Conservation (phyloP, 176 grass and related monocot species). For the Rhynchospora breviuscula region DNA sequence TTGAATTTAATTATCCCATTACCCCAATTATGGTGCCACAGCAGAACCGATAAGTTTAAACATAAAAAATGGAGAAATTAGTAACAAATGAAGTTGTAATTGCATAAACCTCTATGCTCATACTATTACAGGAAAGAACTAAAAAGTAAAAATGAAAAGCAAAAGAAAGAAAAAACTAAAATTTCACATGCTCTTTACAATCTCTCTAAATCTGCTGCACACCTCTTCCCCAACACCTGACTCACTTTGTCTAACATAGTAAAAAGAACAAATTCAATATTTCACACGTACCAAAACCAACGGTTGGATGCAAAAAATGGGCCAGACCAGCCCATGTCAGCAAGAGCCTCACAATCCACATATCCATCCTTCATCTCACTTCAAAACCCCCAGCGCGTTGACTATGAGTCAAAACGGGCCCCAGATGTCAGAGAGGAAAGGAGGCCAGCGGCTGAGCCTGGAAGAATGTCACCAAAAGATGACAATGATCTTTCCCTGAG, state of each 20-base stretch:
- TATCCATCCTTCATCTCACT: not conserved
- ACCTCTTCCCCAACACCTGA: not conserved
- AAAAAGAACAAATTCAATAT: slow-evolving; percentile 30
- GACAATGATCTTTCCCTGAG: slow-evolving; percentile 54
- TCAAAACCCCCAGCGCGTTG: not conserved
- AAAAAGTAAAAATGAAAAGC: not conserved
- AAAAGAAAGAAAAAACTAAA: slow-evolving; percentile 23
- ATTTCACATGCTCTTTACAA: slow-evolving; percentile 28
- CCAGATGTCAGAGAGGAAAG: slow-evolving; percentile 91
- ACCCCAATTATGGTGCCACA: too few species aligned
- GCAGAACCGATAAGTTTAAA: too few species aligned
- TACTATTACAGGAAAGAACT: slow-evolving; percentile 2
- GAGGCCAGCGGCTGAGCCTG: slow-evolving; percentile 80
- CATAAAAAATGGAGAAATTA: not conserved
- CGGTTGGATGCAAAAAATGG: slow-evolving; percentile 4
- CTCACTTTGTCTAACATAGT: not conserved
- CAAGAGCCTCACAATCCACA: not conserved
- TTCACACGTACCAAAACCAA: not conserved
- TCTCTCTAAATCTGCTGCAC: slow-evolving; percentile 9
- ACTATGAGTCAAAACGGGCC: slow-evolving; percentile 61
- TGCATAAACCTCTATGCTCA: not conserved
- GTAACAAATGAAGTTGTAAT: not conserved
- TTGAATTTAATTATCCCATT: too few species aligned
- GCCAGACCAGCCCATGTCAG: not conserved
- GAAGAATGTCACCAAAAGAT: slow-evolving; percentile 85